Evolutionary conservation across 192 early-diverging fungal genomes (phyloP), one percentile per base, ranked within the genome.

Genomic region (Gaertneriomyces sp.): DNA sequence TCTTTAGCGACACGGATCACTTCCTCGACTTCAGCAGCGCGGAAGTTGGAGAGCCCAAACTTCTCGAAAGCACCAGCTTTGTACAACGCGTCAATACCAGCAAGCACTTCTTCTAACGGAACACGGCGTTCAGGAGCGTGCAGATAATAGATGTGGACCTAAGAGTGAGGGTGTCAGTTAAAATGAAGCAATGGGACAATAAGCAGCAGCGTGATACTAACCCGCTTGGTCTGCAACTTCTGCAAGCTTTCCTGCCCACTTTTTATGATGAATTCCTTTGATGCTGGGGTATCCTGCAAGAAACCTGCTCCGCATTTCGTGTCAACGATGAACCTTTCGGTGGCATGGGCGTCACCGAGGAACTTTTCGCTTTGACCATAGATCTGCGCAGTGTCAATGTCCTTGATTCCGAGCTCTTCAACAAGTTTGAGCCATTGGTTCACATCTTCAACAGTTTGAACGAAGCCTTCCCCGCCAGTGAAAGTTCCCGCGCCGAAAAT

Each of bases 131-230:
- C 78, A 16, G 76, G 76, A 11, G 63, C 10, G 54, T 79, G 78
- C 33, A 79, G 39, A 53, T 79, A 79, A 47, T 76, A 73, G 46
- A 79, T 64, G 45, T 79, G 77, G 14, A 79, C 71, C 50, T 75
- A 25, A 43, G 40, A 49, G 14, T 2, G 11, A 44, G 16, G 45
- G 59, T 3, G 42, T 14, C 41, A 8, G 53, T 60, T 25, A 49
- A 4, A 10, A 2, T n/a, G 1, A 45, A 1, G 25, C 25, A 33
- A 33, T 33, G 25, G 25, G 2, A 33, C 25, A 45, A 44, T 16
- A 45, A 16, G 1, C 42, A 60, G 42, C 14, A 44, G 12, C 19
- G n/a, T 16, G 1, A 11, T 72, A 6, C 64, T 45, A 4, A 41
- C 56, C 20, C 76, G 62, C 46, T 72, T 45, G 14, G 64, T 69